Evolutionary conservation across 164 flowering plant genomes (phyloP).

Genomic region (Sextonia rubra): DNA sequence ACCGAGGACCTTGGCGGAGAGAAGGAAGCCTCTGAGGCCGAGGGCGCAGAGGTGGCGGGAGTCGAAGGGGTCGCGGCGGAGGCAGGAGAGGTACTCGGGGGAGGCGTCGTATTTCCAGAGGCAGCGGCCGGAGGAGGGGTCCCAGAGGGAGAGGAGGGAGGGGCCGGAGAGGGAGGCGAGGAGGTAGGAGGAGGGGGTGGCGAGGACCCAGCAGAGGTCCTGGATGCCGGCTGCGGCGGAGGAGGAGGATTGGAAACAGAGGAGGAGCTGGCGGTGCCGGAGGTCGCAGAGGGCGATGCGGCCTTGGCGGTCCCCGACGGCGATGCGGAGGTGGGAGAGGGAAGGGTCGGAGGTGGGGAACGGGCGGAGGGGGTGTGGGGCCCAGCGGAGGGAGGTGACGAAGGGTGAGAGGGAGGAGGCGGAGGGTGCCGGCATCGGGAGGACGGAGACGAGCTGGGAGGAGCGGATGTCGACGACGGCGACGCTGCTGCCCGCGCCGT

Average conservation of each 20-base stretch:
- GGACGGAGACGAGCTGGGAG: constrained; percentile 67
- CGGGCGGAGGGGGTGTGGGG: constrained; percentile 50
- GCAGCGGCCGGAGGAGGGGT: constrained; percentile 54
- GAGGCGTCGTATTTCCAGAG: constrained; percentile 80
- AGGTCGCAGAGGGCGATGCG: constrained; percentile 65
- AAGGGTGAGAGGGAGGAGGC: constrained; percentile 83
- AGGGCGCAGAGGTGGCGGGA: constrained; percentile 64
- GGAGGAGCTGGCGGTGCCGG: constrained; percentile 33
- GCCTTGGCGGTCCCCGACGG: constrained; percentile 93
- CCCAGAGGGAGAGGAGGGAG: constrained; percentile 58
- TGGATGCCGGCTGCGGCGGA: constrained; percentile 43
- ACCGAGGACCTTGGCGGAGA: constrained; percentile 56
- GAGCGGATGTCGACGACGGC: constrained; percentile 75
- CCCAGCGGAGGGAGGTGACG: constrained; percentile 62
- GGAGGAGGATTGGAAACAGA: constrained; percentile 42
- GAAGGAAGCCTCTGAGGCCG: constrained; percentile 71
- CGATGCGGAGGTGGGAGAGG: constrained; percentile 60
- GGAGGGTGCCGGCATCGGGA: constrained; percentile 55
- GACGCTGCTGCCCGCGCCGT: constrained; percentile 73
- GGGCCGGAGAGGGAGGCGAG: constrained; percentile 72
- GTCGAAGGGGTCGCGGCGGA: constrained; percentile 91
- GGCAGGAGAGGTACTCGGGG: constrained; percentile 70
- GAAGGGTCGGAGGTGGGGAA: constrained; percentile 42
- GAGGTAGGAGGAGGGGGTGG: constrained; percentile 31
- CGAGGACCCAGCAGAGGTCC: constrained; percentile 79